phyloP scores from a whole-genome alignment of 139 green algal genomes.

The Trebouxia sp. region DNA sequence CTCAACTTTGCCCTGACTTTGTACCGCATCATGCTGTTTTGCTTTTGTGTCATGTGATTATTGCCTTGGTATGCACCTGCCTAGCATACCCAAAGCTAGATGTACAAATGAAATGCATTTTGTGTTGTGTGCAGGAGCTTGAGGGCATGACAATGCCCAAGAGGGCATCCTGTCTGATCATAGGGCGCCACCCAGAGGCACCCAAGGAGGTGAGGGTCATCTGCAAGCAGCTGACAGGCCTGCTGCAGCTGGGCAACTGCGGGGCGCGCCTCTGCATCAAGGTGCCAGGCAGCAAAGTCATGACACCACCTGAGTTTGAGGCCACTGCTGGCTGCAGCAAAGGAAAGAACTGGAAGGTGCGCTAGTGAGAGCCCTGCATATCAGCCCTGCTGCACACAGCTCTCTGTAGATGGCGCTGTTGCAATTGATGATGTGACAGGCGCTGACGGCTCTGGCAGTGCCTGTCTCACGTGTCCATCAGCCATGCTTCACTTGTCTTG shows the following conservation, averaged over 20 bases:
- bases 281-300: not conserved
- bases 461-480: no score
- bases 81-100: not conserved
- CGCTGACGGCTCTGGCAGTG: no score
- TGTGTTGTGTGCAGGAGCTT: not conserved
- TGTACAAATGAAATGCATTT: no score
- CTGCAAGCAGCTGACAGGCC: slow-evolving; percentile 3
- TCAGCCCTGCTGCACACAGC: not conserved
- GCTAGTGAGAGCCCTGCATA: not conserved
- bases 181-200: not conserved
- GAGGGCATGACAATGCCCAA: not conserved
- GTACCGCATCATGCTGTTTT: no score
- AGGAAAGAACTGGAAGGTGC: slow-evolving; percentile 9
- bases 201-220: not conserved
- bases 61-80: not conserved
- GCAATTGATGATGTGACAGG: not conserved
- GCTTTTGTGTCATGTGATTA: no score
- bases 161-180: slow-evolving; percentile 16
- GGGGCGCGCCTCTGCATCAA: not conserved
- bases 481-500: no score
- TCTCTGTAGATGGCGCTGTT: not conserved
- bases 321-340: slow-evolving; percentile 14
- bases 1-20: no score
- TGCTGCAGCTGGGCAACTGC: slow-evolving; percentile 2
- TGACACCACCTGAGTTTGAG: slow-evolving; percentile 15